A percentile compares a stretch with the other conserved stretches of the same genome.
These are phyloP conservation scores for Clitopilus hobsonii DNA, from an alignment of 768 basidiomycete genomes.

Conservation along the genomic window DNA sequence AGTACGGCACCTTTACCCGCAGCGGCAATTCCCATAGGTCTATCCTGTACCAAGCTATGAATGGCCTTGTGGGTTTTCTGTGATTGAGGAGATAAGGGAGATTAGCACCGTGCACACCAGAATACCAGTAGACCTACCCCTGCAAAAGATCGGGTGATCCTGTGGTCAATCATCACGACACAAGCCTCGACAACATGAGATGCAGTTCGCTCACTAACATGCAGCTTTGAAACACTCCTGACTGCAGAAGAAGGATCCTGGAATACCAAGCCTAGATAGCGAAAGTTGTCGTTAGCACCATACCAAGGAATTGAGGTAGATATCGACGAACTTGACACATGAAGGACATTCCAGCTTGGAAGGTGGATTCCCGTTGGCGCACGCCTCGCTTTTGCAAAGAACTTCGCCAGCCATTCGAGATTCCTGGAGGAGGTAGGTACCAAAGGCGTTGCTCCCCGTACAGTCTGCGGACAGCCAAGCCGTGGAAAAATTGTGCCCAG, in stretches of 20 bases:
- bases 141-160: constrained; percentile 5
- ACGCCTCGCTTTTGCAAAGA: constrained; percentile 64
- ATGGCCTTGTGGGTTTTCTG: constrained; percentile 83
- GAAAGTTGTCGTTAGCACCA: constrained; percentile 12
- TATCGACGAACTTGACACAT: constrained; percentile 73
- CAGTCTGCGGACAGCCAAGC: too few species aligned
- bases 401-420: constrained; percentile 22
- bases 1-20: constrained; percentile 9
- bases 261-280: constrained; percentile 62
- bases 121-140: constrained; percentile 18
- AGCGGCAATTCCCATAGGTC: not conserved
- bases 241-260: constrained; percentile 86
- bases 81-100: not conserved
- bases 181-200: not conserved
- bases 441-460: not conserved
- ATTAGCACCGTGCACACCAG: constrained; percentile 2
- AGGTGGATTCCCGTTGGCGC: constrained; percentile 78
- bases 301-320: not conserved
- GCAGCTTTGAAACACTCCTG: constrained; percentile 96
- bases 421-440: not conserved
- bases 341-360: constrained; percentile 90
- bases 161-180: constrained; percentile 2
- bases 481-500: not conserved
- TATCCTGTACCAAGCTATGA: constrained; percentile 50
- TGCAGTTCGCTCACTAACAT: constrained; percentile 52